Percentiles rank a stretch among this genome's conserved stretches.
phyloP scores from a whole-genome alignment of 352 stramenopile genomes.

The Phytophthora cryptogea region DNA sequence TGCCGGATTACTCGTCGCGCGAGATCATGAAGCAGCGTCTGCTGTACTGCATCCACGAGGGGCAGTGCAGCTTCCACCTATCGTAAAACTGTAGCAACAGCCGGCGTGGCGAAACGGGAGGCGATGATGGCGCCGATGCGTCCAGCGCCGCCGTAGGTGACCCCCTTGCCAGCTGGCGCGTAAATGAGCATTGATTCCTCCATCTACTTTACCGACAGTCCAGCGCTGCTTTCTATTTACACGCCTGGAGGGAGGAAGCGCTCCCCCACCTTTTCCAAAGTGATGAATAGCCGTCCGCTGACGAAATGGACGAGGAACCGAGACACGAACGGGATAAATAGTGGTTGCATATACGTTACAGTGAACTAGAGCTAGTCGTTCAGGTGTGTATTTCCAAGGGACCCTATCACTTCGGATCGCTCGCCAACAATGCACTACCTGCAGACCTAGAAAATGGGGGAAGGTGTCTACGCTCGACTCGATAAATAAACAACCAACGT shows the following conservation, averaged over 20 bases:
- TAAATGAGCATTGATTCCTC: conserved; percentile 20
- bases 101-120: conserved; percentile 1
- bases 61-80: conserved; percentile 85
- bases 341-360: conserved; percentile 25
- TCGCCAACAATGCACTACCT: conserved; percentile 25
- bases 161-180: conserved; percentile 16
- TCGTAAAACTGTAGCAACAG: conserved; percentile 40
- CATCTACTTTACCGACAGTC: conserved; percentile 14
- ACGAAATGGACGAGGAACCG: not conserved
- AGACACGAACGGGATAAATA: conserved; percentile 21
- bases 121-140: conserved; percentile 2
- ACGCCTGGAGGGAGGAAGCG: not conserved
- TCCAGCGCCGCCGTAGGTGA: conserved; percentile 18
- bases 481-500: conserved; percentile 47
- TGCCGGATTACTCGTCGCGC: conserved; percentile 89
- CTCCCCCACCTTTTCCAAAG: too few relatives aligned
- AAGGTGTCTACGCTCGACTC: conserved; percentile 35
- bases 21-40: conserved; percentile 73
- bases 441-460: not conserved
- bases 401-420: conserved; percentile 43
- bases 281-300: not conserved
- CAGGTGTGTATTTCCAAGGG: conserved; percentile 36
- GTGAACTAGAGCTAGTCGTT: conserved; percentile 13
- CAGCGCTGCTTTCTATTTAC: conserved; percentile 9
- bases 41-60: conserved; percentile 85